Evolutionary conservation across 2,329 filamentous ascomycete species (phyloP).

Genomic region (Lecanicillium sp.): DNA sequence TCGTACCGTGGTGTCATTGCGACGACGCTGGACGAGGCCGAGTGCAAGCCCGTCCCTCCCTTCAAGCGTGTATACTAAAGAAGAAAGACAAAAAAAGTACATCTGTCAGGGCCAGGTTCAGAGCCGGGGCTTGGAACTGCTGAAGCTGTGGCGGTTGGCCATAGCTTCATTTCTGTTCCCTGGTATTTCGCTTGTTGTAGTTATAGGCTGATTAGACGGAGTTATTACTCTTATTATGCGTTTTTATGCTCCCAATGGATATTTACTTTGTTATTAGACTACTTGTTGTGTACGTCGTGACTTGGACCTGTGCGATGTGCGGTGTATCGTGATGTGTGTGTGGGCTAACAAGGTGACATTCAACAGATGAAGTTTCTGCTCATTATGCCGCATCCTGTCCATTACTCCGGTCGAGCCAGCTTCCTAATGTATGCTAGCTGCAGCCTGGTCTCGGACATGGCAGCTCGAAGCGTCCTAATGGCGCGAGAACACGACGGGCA

Average conservation of each 20-base stretch:
- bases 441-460: no score
- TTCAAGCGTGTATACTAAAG: conserved; percentile 88
- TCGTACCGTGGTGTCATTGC: conserved; percentile 78
- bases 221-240: conserved; percentile 11
- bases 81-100: conserved; percentile 9
- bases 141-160: not conserved
- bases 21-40: conserved; percentile 83
- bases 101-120: not conserved
- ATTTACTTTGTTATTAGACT: conserved; percentile 13
- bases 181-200: conserved; percentile 13
- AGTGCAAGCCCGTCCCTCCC: conserved; percentile 93
- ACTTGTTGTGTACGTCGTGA: not conserved
- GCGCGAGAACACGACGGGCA: no score
- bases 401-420: no score
- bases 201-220: conserved; percentile 14
- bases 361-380: no score
- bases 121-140: not conserved
- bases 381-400: no score
- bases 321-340: no score
- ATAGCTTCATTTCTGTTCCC: not conserved
- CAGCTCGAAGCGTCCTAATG: no score
- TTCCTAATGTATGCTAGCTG: no score
- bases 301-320: no score
- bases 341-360: no score
- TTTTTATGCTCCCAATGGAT: conserved; percentile 9